Base-by-base conservation (phyloP, 1,284 basidiomycete genomes). In the Erythrobasidium hasegawianum region DNA sequence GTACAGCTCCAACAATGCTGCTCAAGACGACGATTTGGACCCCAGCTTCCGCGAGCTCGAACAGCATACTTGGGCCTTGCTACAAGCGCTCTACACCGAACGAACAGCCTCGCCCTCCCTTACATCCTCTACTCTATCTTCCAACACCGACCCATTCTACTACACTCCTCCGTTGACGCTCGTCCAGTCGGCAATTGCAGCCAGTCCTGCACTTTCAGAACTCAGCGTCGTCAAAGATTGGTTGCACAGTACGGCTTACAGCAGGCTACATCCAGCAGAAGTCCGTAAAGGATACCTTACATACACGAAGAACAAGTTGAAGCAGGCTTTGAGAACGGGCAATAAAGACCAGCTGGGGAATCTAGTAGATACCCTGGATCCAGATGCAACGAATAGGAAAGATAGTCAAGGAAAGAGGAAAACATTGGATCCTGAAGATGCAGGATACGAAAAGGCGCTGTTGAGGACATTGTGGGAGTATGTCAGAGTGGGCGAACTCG, bases 151-250 rank as follows among this genome's bases (percentile, higher is more conserved):
- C 8, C 78, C 84, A 72, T 90, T 91, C 73, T 87, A 87, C 0
- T 90, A 89, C 77, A 87, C 85, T 0, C 88, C 90, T 0, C 85
- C 87, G 0, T 81, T 84, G 14, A 83, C 84, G 0, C 81, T 92
- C 47, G 87, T 86, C 0, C 84, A 88, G 73, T 81, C 84, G 1
- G 83, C 88, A 56, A 83, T 90, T 80, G 75, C 80, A 49, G 77
- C 82, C 13, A 85, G 84, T 0, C 82, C 83, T 14, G 77, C 84
- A 27, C 79, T 92, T 61, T 69, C 83, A 13, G 83, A 90, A 68
- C 86, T 91, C 52, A 81, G 88, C 45, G 84, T 87, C 47, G 85
- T 90, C 2, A 83, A 87, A 16, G 88, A 90, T 74, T 91, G 89
- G 89, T 80, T 90, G 7, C 87, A 89, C 70, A 86, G 87, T 49